These are phyloP conservation scores for Ajuga chamaepitys DNA, from an alignment of 257 asterid genomes.

Conservation along the genomic window DNA sequence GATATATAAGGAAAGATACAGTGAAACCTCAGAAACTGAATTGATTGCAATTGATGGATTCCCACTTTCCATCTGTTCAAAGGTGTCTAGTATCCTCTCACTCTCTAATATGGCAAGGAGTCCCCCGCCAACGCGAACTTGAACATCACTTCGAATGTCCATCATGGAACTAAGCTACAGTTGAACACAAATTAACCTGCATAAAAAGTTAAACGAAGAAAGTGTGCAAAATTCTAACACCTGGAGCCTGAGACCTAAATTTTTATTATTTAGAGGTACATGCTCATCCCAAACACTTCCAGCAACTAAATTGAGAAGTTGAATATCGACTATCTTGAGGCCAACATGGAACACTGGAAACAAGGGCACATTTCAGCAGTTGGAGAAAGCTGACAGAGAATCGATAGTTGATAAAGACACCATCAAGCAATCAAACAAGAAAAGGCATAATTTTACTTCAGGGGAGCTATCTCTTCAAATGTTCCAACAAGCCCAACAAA, in stretches of 20 bases:
- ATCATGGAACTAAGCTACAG: conserved; percentile 92
- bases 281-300: background rate
- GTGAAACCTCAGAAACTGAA: conserved; percentile 64
- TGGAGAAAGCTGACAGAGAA: background rate
- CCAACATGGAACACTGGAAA: background rate
- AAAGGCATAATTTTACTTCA: background rate
- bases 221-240: background rate
- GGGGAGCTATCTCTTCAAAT: background rate
- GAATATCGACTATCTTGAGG: background rate
- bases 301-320: background rate
- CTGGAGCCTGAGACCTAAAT: conserved; percentile 4
- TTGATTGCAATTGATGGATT: conserved; percentile 70
- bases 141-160: conserved; percentile 83
- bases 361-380: background rate
- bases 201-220: conserved; percentile 8
- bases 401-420: background rate
- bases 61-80: conserved; percentile 65
- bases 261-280: background rate
- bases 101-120: conserved; percentile 92
- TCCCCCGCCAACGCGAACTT: conserved; percentile 97
- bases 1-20: conserved; percentile 57
- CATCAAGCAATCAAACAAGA: background rate
- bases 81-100: conserved; percentile 77
- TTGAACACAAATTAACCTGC: conserved; percentile 7
- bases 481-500: conserved; percentile 9